Evolutionary conservation across 768 basidiomycete species (phyloP), one percentile per base, ranked within the genome.

Genomic region (Kwoniella europaea): DNA sequence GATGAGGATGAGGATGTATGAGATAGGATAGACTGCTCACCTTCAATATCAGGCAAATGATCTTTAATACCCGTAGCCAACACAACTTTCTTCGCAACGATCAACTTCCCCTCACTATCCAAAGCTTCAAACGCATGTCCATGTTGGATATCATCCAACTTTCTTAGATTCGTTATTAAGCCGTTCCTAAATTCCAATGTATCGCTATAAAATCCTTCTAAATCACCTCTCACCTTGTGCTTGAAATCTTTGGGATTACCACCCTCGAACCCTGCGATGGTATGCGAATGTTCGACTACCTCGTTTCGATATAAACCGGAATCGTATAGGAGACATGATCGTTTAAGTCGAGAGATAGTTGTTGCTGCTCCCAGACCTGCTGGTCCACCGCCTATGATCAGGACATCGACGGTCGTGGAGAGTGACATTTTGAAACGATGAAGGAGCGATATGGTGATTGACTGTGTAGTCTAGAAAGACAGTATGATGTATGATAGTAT

Each of bases 351-450:
- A 7, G 77, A 67, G 27, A 77, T 68, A 6, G 66, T 68, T 12
- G 71, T 67, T 1, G 80, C 79, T n/a, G 79, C 74, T 18, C 74
- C 68, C 42, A 82, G 70, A 16, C 80, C 80, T n/a, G 77, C 77
- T 16, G 80, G 80, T 43, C 80, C 80, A 27, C 77, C 80, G 10
- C 80, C 80, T 15, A 77, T 66, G 18, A 77, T 55, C 10, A 73
- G 61, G 43, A 77, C 63, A 56, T 77, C 74, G 41, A 63, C 61
- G 10, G 24, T 29, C 4, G 54, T 68, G 35, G n/a, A 10, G n/a
- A 42, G 18, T 12, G 35, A 61, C 20, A 61, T 61, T 10, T 61
- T 61, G 4, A n/a, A 13, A 10, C 15, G 61, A 63, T 12, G 63
- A 43, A 42, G 12, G 57, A 43, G 68, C 2, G 52, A 7, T 55